phyloP scores from a whole-genome alignment of 345 rosid species.

The Lepidium sativum region DNA sequence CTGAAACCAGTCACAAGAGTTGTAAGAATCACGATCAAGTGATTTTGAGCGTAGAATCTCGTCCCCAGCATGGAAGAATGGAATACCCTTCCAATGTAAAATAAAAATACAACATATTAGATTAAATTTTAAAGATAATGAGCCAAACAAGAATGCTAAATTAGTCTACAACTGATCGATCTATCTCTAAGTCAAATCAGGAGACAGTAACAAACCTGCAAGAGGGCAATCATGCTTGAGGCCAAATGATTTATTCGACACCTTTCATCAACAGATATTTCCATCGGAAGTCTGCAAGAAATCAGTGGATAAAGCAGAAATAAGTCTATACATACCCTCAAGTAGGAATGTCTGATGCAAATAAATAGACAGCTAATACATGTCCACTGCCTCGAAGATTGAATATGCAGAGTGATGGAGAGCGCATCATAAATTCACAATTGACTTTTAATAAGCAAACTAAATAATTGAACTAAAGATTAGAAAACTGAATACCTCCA shows the following conservation, averaged over 20 bases:
- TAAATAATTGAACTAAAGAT: neutral
- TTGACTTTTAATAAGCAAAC: neutral
- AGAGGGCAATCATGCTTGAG: conserved; percentile 61
- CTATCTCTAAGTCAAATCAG: neutral
- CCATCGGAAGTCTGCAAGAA: conserved; percentile 61
- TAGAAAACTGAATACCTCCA: neutral
- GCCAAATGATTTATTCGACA: conserved; percentile 91
- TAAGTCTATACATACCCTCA: conserved; percentile 4
- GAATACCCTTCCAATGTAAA: conserved; percentile 57
- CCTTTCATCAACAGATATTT: conserved; percentile 67
- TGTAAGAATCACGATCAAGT: conserved; percentile 95
- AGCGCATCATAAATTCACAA: neutral
- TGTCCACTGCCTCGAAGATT: neutral
- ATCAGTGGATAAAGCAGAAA: conserved; percentile 11
- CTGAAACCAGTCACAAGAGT: conserved; percentile 99
- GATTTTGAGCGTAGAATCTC: conserved; percentile 95
- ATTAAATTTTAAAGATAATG: neutral
- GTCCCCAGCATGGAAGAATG: conserved; percentile 92
- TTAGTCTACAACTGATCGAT: conserved; percentile 5
- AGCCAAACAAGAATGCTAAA: neutral
- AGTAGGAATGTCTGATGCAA: neutral
- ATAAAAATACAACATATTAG: neutral
- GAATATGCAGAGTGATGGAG: neutral
- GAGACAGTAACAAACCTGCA: conserved; percentile 52
- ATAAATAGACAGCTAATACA: neutral